Evolutionary conservation across 208 protist species (phyloP).

Genomic region (Acanthamoeba triangularis): DNA sequence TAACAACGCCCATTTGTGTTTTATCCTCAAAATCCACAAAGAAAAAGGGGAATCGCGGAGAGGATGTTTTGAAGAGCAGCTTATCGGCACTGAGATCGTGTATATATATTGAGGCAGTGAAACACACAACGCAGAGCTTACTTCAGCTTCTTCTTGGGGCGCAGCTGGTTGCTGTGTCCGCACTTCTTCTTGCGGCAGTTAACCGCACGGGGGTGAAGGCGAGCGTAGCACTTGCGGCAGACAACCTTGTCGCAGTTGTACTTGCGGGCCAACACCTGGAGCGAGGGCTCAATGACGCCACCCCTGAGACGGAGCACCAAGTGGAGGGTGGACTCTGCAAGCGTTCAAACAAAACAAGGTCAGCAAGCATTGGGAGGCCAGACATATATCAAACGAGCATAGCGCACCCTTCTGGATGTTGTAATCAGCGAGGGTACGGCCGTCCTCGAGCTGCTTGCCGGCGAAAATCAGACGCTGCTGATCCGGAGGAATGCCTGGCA

Average conservation of each 20-base stretch:
- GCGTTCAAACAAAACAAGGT: not conserved
- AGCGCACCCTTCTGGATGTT: slow-evolving; percentile 89
- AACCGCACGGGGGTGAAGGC: slow-evolving; percentile 97
- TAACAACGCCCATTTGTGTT: not conserved
- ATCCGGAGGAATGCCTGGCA: slow-evolving; percentile 93
- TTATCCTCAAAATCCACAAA: not conserved
- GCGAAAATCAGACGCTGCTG: slow-evolving; percentile 96
- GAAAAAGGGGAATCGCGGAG: not conserved
- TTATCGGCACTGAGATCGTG: not conserved
- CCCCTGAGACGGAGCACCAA: slow-evolving; percentile 92
- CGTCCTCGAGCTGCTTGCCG: slow-evolving; percentile 97
- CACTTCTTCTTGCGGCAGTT: slow-evolving; percentile 99
- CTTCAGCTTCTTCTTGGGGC: slow-evolving; percentile 99
- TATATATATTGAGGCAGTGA: not conserved
- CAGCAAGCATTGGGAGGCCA: too few relatives aligned
- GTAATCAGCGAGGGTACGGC: slow-evolving; percentile 93
- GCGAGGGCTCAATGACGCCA: slow-evolving; percentile 98
- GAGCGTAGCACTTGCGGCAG: slow-evolving; percentile 99
- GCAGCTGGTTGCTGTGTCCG: slow-evolving; percentile 98
- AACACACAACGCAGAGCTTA: slow-evolving; percentile 90
- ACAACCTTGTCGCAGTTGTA: slow-evolving; percentile 99
- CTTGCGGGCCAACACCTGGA: slow-evolving; percentile 97
- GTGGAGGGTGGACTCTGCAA: slow-evolving; percentile 89
- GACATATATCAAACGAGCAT: too few relatives aligned
- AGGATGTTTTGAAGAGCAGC: not conserved